These are phyloP conservation scores for Malassezia sp. DNA, from an alignment of 1,284 basidiomycete species.

Conservation along the genomic window DNA sequence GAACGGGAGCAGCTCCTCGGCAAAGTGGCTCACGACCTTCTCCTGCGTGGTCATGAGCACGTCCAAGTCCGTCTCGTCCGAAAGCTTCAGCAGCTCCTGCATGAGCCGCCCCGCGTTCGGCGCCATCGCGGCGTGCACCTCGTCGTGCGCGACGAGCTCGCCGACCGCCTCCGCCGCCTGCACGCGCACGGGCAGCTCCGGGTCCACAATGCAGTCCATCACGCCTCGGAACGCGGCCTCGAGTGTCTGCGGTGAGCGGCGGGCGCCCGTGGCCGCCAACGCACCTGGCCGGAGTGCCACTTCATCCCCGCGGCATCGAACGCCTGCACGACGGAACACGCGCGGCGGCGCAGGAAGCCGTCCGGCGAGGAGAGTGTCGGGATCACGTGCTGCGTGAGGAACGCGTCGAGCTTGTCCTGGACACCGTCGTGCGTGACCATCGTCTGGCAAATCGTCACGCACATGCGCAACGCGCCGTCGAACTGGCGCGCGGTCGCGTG, in stretches of 20 bases:
- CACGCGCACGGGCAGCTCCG: conserved; percentile 70
- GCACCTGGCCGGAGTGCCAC: conserved; percentile 29
- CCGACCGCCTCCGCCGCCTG: conserved; percentile 71
- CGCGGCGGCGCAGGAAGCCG: conserved; percentile 37
- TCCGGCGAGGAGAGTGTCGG: conserved; percentile 35
- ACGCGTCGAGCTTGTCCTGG: conserved; percentile 29
- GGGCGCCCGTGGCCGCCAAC: too few relatives aligned
- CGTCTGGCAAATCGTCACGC: conserved; percentile 27
- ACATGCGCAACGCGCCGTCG: conserved; percentile 40
- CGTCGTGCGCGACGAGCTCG: conserved; percentile 59
- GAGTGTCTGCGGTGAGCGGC: too few relatives aligned
- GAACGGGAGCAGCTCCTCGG: conserved; percentile 71
- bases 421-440: conserved; percentile 39
- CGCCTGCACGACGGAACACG: conserved; percentile 32
- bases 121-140: conserved; percentile 62
- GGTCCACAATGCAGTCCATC: conserved; percentile 50
- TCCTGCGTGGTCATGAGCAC: conserved; percentile 68
- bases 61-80: conserved; percentile 80
- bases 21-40: conserved; percentile 72
- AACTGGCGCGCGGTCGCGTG: conserved; percentile 30
- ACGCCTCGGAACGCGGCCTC: conserved; percentile 39
- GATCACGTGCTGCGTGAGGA: conserved; percentile 39
- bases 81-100: conserved; percentile 75
- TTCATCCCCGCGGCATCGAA: conserved; percentile 38
- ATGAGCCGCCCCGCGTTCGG: conserved; percentile 75